Evolutionary conservation across 257 asterid species (phyloP), one percentile per base, ranked within the genome.

Genomic region (Gentiana dahurica): DNA sequence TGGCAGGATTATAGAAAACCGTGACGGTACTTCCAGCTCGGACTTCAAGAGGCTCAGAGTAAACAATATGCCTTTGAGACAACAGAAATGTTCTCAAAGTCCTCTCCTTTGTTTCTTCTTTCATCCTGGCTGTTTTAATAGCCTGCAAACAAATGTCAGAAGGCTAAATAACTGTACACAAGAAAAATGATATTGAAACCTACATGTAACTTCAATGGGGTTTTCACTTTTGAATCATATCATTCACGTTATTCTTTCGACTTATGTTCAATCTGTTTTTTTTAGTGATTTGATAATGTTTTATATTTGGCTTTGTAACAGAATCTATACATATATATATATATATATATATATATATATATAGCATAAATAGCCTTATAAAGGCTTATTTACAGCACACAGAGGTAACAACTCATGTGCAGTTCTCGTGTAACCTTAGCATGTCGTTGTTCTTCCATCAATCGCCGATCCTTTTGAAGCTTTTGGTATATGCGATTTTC

Each of bases 41-140:
- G 76, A 92, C 76, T 66, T 83, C 93, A 48, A 92, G 72, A 67
- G 99, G 99, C 51, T 88, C 95, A 46, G 97, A 85, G 68, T 83
- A 92, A 64, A 92, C 95, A 60, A 88, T 65, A 70, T 85, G 93
- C 78, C 83, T 92, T 66, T 88, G 95, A 73, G 99, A 88, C 72
- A 92, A 75, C 64, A 92, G 70, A 77, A 75, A 88, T 49, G 87
- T 63, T 72, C 73, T 88, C 74, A 81, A 64, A 51, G 99, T 92
- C 71, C 73, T 80, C 70, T 79, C 89, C 85, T 76, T 83, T 32
- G 79, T 77, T 77, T 78, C 83, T 4, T 77, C 85, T 79, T 80
- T 88, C 77, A 83, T 55, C 13, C 64, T 72, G 58, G 91, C 84
- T 49, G 94, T 82, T 82, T 80, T 88, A 65, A 80, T 85, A 34